Evolutionary conservation across 768 basidiomycete genomes (phyloP), one percentile per base, ranked within the genome.

Genomic region (Hericium erinaceus): DNA sequence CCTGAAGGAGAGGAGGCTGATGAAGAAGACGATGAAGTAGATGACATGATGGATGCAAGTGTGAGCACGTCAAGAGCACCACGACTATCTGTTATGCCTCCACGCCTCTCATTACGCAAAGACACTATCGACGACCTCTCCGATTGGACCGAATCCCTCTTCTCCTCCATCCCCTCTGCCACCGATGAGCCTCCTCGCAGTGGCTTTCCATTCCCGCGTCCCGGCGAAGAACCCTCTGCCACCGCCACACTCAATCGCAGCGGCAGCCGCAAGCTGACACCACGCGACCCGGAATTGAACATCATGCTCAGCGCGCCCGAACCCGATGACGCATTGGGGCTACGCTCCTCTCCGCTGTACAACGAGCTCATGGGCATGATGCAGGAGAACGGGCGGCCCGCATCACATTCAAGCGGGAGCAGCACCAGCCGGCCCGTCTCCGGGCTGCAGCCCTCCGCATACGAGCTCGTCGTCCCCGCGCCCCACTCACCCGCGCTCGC

Each of bases 281-380:
- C 44, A 8, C n/a, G 44, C 44, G 20, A 20, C 16, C n/a, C 44
- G 13, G 44, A 46, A 2, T 40, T 38, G 9, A n/a, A 55, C 40
- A 41, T 55, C 22, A 9, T 11, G 40, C 54, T 55, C 22, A 56
- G 44, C 44, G n/a, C 10, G 18, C 22, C 39, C 8, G 60, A 28
- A 24, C 51, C 20, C 16, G 58, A 50, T 7, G 26, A 49, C 48
- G 51, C 39, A 12, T 22, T 40, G 10, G 33, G 33, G 26, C 39
- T 59, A 22, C 55, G 20, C 37, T 51, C 60, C 24, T 61, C 62
- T 6, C 62, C 62, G 4, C 50, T 63, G 15, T 63, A 63, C 56
- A 58, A 57, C 4, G 62, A 63, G 54, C 58, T 63, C 12, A 63
- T 63, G 62, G 62, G 60, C 20, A 63, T 63, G 62, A 61, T 63